phyloP scores from a whole-genome alignment of 768 basidiomycete species.

The Leucosporidium creatinivorum region DNA sequence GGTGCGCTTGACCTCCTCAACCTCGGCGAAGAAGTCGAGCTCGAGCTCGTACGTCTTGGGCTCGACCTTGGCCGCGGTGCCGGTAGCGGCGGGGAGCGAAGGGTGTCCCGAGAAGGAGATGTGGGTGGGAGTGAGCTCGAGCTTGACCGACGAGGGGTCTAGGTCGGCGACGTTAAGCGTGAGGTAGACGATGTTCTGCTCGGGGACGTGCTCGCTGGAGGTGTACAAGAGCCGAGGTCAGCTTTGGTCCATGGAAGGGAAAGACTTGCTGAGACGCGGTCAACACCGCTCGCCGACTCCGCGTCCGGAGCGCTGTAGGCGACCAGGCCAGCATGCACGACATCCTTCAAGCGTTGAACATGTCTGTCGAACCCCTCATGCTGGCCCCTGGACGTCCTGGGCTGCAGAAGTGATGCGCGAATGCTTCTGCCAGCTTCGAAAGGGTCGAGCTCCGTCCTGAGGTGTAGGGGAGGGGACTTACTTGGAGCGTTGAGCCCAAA shows the following conservation, averaged over 20 bases:
- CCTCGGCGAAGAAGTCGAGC: constrained; percentile 66
- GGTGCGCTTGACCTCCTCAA: constrained; percentile 59
- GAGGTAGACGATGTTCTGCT: constrained; percentile 35
- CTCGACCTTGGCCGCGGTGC: constrained; percentile 44
- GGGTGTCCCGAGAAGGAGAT: constrained; percentile 44
- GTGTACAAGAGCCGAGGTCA: neutral
- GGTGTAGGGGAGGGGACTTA: constrained; percentile 48
- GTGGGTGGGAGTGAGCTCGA: constrained; percentile 40
- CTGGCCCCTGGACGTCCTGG: no score
- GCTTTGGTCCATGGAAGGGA: neutral
- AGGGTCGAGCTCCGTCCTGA: no score
- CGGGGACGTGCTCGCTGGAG: constrained; percentile 41
- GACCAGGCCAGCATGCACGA: no score
- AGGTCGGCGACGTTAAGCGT: constrained; percentile 31
- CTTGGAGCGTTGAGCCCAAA: constrained; percentile 92
- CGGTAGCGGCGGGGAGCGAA: constrained; percentile 21
- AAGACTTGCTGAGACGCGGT: constrained; percentile 43
- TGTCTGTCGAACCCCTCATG: no score
- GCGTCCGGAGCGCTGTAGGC: neutral
- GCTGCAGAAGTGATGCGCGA: no score
- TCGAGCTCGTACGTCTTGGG: constrained; percentile 66
- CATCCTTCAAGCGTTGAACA: no score
- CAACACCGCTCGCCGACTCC: no score
- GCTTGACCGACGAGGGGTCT: constrained; percentile 19
- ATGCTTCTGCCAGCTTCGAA: neutral